A percentile compares a stretch with the other conserved stretches of the same genome.
These are phyloP conservation scores for Debaryomyces subglobosus DNA, from an alignment of 1,139 yeast genomes.

Conservation along the genomic window DNA sequence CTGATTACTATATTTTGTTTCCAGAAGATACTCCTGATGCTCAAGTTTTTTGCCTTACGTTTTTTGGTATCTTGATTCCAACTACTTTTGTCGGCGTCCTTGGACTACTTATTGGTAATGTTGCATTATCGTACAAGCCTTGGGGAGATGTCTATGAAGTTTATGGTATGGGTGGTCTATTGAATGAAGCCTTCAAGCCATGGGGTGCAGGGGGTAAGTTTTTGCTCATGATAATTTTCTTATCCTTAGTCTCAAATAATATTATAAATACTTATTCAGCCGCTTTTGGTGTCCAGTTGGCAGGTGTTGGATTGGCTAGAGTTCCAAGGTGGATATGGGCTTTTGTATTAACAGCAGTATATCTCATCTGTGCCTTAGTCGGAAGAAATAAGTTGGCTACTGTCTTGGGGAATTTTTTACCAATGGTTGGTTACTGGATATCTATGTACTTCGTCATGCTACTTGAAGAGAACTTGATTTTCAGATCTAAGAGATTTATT, in stretches of 20 bases:
- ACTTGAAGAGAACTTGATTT: constrained; percentile 73
- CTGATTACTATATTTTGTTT: constrained; percentile 82
- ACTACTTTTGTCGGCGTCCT: constrained; percentile 77
- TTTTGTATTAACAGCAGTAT: constrained; percentile 62
- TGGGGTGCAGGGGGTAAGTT: constrained; percentile 87
- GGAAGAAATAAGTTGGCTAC: constrained; percentile 78
- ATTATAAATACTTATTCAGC: constrained; percentile 83
- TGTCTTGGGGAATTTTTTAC: constrained; percentile 83
- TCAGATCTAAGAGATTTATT: constrained; percentile 57
- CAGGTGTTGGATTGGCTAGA: constrained; percentile 61
- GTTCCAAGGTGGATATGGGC: constrained; percentile 86
- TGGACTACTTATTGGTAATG: constrained; percentile 72
- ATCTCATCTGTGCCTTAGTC: constrained; percentile 69
- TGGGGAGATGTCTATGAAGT: constrained; percentile 62
- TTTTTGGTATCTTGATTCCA: constrained; percentile 70
- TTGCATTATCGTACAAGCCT: constrained; percentile 61
- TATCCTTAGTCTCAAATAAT: constrained; percentile 79
- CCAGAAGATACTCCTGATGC: constrained; percentile 71
- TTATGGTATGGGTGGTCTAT: constrained; percentile 78
- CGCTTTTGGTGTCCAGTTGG: constrained; percentile 76
- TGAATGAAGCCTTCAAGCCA: constrained; percentile 65
- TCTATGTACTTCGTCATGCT: constrained; percentile 76
- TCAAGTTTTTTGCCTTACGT: constrained; percentile 62
- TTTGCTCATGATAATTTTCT: constrained; percentile 64
- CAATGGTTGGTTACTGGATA: constrained; percentile 95